Base-by-base conservation (phyloP, 2,329 filamentous ascomycete genomes). In the Neopestalotiopsis clavispora region DNA sequence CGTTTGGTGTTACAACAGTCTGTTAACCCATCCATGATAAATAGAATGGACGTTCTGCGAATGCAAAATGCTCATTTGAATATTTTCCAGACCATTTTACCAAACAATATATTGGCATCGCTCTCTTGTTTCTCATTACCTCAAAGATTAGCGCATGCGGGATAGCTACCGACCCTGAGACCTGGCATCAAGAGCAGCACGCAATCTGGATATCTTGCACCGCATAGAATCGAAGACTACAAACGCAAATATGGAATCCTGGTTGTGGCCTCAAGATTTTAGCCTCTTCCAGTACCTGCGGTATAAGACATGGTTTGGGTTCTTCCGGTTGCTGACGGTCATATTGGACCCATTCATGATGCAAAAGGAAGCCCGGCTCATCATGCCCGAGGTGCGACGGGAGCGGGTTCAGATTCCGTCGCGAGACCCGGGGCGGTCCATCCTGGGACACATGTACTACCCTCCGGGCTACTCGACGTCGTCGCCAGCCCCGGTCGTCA, bases 381-480 rank as follows among this genome's bases (percentile, higher is more conserved):
- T 65, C 57, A 34, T 60, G 34, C 59, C n/a, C 56, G 65, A 69
- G 28, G 42, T 67, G 34, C 65, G 59, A 4, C 59, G 40, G 45
- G 60, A 67, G 12, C 32, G 45, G 12, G 30, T 67, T 10, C 38
- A 52, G 14, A 71, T 72, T 42, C 70, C 72, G 14, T 73, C 72
- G n/a, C 71, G 71, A 20, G 68, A 72, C 9, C 17, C 28, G 13
- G 67, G 66, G 12, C 69, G 71, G 3, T 20, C 65, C 32, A 72
- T 73, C 32, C 12, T 20, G 9, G 70, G 68, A 2, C 57, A 72
- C 49, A 65, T 73, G 38, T 73, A 72, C 64, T 69, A 61, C 20
- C 70, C 70, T 10, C 30, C 64, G 7, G 63, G 62, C 20, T 60
- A 23, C 38, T 61, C 65, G 5, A 5, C 65, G 9, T 38, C 58